Conservation (phyloP, 352 stramenopile species). For the Pythium oligandrum region DNA sequence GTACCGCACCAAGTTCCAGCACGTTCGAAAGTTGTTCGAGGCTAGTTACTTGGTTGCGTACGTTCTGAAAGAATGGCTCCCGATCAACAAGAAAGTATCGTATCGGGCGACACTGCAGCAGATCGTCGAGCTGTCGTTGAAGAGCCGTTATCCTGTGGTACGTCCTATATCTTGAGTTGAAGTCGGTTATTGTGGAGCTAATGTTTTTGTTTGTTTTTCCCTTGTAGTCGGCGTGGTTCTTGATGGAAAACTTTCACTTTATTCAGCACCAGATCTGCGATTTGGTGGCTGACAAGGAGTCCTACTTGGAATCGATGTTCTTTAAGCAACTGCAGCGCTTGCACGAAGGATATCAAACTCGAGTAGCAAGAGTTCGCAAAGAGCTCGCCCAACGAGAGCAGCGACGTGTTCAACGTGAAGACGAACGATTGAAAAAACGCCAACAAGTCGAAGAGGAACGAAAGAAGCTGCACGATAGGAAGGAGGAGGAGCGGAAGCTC, state of each 20-base stretch:
- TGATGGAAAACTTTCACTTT: constrained; percentile 82
- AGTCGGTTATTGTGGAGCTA: constrained; percentile 5
- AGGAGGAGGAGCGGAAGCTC: constrained; percentile 47
- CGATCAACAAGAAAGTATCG: constrained; percentile 83
- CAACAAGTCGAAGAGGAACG: constrained; percentile 24
- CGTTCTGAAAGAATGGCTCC: constrained; percentile 81
- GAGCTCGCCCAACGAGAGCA: constrained; percentile 58
- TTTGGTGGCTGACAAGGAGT: constrained; percentile 67
- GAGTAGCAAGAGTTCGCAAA: constrained; percentile 49
- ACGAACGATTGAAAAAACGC: constrained; percentile 18
- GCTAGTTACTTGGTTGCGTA: constrained; percentile 81
- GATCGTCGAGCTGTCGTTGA: constrained; percentile 72
- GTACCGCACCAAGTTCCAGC: constrained; percentile 71
- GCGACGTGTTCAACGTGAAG: constrained; percentile 27
- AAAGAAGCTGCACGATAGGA: constrained; percentile 28
- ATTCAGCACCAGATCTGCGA: constrained; percentile 77
- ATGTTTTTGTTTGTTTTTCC: not conserved
- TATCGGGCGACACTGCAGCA: constrained; percentile 81
- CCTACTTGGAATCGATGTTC: constrained; percentile 81
- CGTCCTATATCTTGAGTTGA: constrained; percentile 7
- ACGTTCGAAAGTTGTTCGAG: constrained; percentile 75
- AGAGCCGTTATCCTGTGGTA: constrained; percentile 73
- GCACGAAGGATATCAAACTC: constrained; percentile 55
- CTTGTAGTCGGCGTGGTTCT: constrained; percentile 68
- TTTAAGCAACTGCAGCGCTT: constrained; percentile 79